A percentile compares a stretch with the other conserved stretches of the same genome.
Conservation (phyloP, 140 eudicot genomes). For the Cichorium intybus region DNA sequence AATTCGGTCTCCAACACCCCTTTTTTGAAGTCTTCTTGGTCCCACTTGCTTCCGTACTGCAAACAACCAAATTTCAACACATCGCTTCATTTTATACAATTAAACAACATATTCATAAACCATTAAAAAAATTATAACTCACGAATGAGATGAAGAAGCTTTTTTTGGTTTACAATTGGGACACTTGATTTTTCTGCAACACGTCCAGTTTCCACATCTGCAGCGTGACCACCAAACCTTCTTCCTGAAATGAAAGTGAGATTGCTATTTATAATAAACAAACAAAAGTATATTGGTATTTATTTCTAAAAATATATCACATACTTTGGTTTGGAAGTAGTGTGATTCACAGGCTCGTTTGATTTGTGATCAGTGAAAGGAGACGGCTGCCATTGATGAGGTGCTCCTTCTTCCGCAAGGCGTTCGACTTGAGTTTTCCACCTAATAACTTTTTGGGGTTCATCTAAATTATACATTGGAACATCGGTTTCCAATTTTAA, state of each 20-base stretch:
- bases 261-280: slow-evolving; percentile 1
- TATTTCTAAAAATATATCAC: slow-evolving; percentile 14
- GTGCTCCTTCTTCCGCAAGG: slow-evolving; percentile 19
- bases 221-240: slow-evolving; percentile 32
- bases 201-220: slow-evolving; percentile 31
- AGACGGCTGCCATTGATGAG: slow-evolving; percentile 27
- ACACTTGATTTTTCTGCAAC: slow-evolving; percentile 30
- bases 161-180: slow-evolving; percentile 21
- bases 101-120: too few relatives aligned
- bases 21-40: slow-evolving; percentile 3
- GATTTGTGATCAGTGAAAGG: slow-evolving; percentile 22
- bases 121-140: slow-evolving; percentile 11
- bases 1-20: slow-evolving; percentile 1
- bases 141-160: slow-evolving; percentile 23
- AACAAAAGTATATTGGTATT: not conserved
- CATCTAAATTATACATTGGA: slow-evolving; percentile 20
- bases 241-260: slow-evolving; percentile 24
- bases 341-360: slow-evolving; percentile 13
- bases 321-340: slow-evolving; percentile 35
- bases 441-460: slow-evolving; percentile 29
- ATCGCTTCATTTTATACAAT: not conserved
- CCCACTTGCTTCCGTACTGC: slow-evolving; percentile 24
- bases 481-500: slow-evolving; percentile 21
- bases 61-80: slow-evolving; percentile 3
- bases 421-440: slow-evolving; percentile 28